phyloP scores from a whole-genome alignment of 805 yeast species.

The Yamadazyma akitaensis region DNA sequence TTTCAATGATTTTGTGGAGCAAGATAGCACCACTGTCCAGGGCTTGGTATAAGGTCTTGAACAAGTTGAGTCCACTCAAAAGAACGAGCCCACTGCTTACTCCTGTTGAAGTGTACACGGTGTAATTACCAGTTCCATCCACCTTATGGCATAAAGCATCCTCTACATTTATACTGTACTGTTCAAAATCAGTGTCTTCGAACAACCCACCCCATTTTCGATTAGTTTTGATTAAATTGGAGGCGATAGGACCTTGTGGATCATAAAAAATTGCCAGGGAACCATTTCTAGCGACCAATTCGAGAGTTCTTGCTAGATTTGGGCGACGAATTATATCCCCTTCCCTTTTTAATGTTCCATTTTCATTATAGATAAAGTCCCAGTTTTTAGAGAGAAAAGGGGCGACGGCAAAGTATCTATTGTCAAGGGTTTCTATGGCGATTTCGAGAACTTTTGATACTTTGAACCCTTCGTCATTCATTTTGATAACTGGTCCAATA shows the following conservation, averaged over 20 bases:
- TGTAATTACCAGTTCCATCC: conserved; percentile 15
- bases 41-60: conserved; percentile 37
- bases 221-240: conserved; percentile 49
- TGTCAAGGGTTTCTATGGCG: conserved; percentile 34
- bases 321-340: conserved; percentile 67
- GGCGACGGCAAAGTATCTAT: conserved; percentile 21
- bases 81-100: conserved; percentile 84
- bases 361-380: conserved; percentile 48
- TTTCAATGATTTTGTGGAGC: conserved; percentile 70
- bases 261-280: conserved; percentile 78
- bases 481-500: conserved; percentile 67
- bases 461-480: conserved; percentile 63
- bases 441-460: conserved; percentile 23
- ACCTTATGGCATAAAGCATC: conserved; percentile 35
- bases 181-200: conserved; percentile 59
- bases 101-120: conserved; percentile 54
- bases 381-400: conserved; percentile 43
- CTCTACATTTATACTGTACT: conserved; percentile 52
- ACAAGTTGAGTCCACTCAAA: conserved; percentile 66
- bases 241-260: conserved; percentile 72
- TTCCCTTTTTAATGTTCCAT: conserved; percentile 28
- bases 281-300: conserved; percentile 71
- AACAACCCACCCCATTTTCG: conserved; percentile 65
- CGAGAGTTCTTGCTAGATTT: conserved; percentile 62
- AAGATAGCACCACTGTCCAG: conserved; percentile 28